Evolutionary conservation across 371 early-diverging fungal genomes (phyloP).

Genomic region (Lichtheimia hyalospora): DNA sequence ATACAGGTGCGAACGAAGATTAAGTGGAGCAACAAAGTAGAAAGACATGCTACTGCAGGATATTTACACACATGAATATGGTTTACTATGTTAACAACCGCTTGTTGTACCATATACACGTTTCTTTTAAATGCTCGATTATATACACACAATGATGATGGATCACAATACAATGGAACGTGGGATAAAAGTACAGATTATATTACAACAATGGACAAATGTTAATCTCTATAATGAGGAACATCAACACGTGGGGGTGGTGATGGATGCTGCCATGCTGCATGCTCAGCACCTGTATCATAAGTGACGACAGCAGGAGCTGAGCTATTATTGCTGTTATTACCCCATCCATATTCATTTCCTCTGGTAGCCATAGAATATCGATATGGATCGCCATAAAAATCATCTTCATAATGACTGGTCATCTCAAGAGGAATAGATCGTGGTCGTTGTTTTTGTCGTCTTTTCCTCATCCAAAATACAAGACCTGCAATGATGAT

Average conservation of each 20-base stretch:
- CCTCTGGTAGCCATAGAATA: not conserved
- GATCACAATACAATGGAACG: not conserved
- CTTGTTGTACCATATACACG: too few relatives aligned
- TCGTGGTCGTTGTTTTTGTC: not conserved
- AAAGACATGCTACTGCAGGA: not conserved
- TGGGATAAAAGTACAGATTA: not conserved
- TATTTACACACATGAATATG: not conserved
- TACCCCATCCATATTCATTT: slow-evolving; percentile 8
- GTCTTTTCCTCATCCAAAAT: not conserved
- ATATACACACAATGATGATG: too few relatives aligned
- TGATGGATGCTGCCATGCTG: not conserved
- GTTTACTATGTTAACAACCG: too few relatives aligned
- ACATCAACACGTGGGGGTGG: slow-evolving; percentile 1
- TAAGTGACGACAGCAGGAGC: not conserved
- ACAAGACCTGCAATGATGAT: not conserved
- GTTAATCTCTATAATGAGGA: slow-evolving; percentile 3
- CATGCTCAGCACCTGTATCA: not conserved
- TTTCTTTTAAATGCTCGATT: too few relatives aligned
- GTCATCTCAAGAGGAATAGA: slow-evolving; percentile 4
- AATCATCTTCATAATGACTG: slow-evolving; percentile 5
- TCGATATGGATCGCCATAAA: slow-evolving; percentile 9
- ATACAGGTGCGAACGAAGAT: not conserved
- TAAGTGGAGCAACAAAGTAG: not conserved
- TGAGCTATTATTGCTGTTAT: not conserved
- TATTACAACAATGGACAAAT: not conserved